Evolutionary conservation across 768 basidiomycete genomes (phyloP), one percentile per base, ranked within the genome.

Genomic region (Austroboletus eburneus): DNA sequence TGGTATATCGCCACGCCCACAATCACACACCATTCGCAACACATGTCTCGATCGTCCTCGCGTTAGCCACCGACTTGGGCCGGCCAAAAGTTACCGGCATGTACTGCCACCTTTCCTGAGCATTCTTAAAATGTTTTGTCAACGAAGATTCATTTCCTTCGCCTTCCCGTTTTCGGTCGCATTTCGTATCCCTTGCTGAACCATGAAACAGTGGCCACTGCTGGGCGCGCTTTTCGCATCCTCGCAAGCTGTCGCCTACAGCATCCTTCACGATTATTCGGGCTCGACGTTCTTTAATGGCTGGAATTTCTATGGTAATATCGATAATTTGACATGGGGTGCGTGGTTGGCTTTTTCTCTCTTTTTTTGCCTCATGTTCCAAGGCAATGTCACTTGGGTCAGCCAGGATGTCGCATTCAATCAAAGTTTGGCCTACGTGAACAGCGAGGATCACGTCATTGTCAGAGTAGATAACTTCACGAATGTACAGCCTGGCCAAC

Each of bases 401-500:
- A 72, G 75, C 54, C 59, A 69, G 43, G 62, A 69, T 2, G 67
- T 69, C 18, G 83, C 83, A 1, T 62, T 65, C 10, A 59, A 69
- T 7, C 69, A 77, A 49, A 57, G 70, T 1, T 69, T 90, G 17
- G 79, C 80, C 5, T 87, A 76, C 55, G 61, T 86, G 52, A 82
- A 85, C 51, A 56, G 56, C 35, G 73, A 73, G 1, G 81, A 85
- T 7, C 78, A 83, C 45, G 83, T 81, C 5, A 73, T 92, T 50
- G 69, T 92, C 40, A 80, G 75, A 56, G 87, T 91, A 6, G 88
- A 91, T 70, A 87, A 88, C 57, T 65, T 67, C 8, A 79, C 79
- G 10, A 72, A 72, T 37, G 75, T 88, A 1, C 64, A 70, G 14
- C 64, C 61, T 21, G 73, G 74, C 45, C 57, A 77, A 36, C 74